Base-by-base conservation (phyloP, 1,139 yeast species). In the Yamadazyma diospyri region DNA sequence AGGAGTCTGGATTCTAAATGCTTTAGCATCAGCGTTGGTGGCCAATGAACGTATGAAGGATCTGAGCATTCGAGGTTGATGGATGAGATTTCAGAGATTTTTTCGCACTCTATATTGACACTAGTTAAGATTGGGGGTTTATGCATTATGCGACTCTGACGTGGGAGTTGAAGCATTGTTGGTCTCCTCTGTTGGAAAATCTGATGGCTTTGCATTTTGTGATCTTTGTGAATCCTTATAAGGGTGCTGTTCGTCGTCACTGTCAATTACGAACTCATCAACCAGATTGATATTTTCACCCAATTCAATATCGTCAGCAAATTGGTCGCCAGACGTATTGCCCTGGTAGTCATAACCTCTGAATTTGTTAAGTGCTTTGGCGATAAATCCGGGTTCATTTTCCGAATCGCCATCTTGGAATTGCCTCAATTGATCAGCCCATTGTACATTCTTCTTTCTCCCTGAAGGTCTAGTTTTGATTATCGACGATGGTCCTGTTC, bases 381-480 rank as follows among this genome's bases (percentile, higher is more conserved):
- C 48, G 7, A 72, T 43, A 36, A 72, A 55, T 2, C 69, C 61
- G 25, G 51, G 48, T 17, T 41, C 39, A 27, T 44, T 39, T 25
- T 42, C 39, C 27, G 35, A 18, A 23, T 43, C 53, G 5, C 39
- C 50, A 16, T 55, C 59, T 41, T 65, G 65, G 42, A 60, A 61
- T 27, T 51, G 51, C 37, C 68, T 47, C 36, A 69, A 49, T 48
- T 72, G 74, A 45, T 75, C 80, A 6, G 76, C 71, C 81, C 81
- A 76, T 50, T 71, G 79, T 10, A 76, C 81, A 38, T 67, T 71
- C 51, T 75, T 75, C 55, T 71, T 72, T 45, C 61, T 63, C 4
- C 61, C 57, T 14, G 58, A 46, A 3, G 61, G 43, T 16, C 58
- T 51, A 6, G 65, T 55, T 37, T 65, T 67, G 40, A 69, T 68